Conservation (phyloP, 805 yeast species). For the Lipomyces kockii region DNA sequence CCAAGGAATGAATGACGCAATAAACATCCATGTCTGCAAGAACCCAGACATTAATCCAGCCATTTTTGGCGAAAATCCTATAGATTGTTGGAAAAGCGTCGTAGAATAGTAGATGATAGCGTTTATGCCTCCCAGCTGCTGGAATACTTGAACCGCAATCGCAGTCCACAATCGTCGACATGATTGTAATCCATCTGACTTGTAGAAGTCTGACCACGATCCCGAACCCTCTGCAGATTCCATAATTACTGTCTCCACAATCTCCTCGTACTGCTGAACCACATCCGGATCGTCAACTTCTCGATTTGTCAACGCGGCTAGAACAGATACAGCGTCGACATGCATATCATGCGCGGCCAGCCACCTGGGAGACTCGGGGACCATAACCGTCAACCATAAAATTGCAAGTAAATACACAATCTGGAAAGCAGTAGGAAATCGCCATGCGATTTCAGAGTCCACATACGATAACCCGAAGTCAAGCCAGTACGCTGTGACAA, state of each 20-base stretch:
- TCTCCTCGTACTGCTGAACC: background rate
- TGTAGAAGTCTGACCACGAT: conserved; percentile 7
- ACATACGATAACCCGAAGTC: conserved; percentile 74
- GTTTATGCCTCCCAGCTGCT: conserved; percentile 34
- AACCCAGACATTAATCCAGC: conserved; percentile 26
- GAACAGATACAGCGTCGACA: conserved; percentile 14
- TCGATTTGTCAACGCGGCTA: conserved; percentile 3
- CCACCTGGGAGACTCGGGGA: conserved; percentile 54
- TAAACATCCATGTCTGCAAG: conserved; percentile 36
- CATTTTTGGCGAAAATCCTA: conserved; percentile 17
- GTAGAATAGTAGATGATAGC: conserved; percentile 44
- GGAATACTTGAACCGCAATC: conserved; percentile 15
- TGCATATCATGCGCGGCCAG: conserved; percentile 9
- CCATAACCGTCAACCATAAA: conserved; percentile 54
- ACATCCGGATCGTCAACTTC: conserved; percentile 7
- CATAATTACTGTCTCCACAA: conserved; percentile 3
- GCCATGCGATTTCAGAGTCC: conserved; percentile 56
- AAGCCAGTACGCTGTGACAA: conserved; percentile 53
- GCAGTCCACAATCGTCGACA: conserved; percentile 19
- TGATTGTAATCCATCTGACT: conserved; percentile 13
- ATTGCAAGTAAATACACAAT: conserved; percentile 63
- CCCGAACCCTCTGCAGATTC: conserved; percentile 11
- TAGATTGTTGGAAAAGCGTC: conserved; percentile 48
- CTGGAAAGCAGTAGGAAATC: conserved; percentile 80
- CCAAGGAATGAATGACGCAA: conserved; percentile 63